phyloP scores from a whole-genome alignment of 2,329 filamentous ascomycete species.

The Tolypocladium sp. region DNA sequence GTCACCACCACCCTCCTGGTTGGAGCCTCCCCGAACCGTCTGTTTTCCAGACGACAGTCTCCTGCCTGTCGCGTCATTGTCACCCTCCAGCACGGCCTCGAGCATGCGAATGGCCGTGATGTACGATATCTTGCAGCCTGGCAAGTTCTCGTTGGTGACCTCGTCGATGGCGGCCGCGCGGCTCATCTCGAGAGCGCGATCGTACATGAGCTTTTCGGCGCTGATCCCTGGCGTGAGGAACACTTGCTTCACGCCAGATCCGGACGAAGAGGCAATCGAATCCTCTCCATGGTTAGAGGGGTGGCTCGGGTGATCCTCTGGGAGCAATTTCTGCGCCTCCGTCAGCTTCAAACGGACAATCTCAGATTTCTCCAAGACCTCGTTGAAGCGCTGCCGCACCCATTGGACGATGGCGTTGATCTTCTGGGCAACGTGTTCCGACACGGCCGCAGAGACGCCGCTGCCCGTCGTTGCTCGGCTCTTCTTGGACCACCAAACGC shows the following conservation, averaged over 20 bases:
- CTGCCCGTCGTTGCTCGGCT: slow-evolving; percentile 51
- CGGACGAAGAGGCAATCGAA: slow-evolving; percentile 45
- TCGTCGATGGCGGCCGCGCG: slow-evolving; percentile 90
- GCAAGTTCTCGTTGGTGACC: slow-evolving; percentile 81
- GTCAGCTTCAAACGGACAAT: slow-evolving; percentile 82
- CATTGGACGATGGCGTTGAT: slow-evolving; percentile 95
- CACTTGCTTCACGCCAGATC: slow-evolving; percentile 68
- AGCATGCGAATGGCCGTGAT: slow-evolving; percentile 89
- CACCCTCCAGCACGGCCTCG: slow-evolving; percentile 84
- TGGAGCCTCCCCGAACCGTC: slow-evolving; percentile 26
- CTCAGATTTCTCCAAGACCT: slow-evolving; percentile 92
- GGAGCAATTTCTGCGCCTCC: slow-evolving; percentile 76
- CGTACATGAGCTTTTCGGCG: slow-evolving; percentile 96
- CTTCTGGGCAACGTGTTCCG: slow-evolving; percentile 50
- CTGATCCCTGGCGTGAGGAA: slow-evolving; percentile 81
- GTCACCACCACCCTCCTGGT: slow-evolving; percentile 27
- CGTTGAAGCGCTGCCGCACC: slow-evolving; percentile 90
- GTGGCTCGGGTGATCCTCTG: slow-evolving; percentile 77
- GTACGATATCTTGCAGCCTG: slow-evolving; percentile 86
- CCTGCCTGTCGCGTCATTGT: slow-evolving; percentile 44
- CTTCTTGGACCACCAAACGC: slow-evolving; percentile 81
- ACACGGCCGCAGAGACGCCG: slow-evolving; percentile 27
- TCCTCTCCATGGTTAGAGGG: slow-evolving; percentile 65
- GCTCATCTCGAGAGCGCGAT: slow-evolving; percentile 95
- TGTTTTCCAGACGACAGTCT: slow-evolving; percentile 28